A percentile compares a stretch with the other conserved stretches of the same genome.
Evolutionary conservation across 495 filamentous ascomycete species (phyloP).

Genomic region (Aspergillus taichungensis): DNA sequence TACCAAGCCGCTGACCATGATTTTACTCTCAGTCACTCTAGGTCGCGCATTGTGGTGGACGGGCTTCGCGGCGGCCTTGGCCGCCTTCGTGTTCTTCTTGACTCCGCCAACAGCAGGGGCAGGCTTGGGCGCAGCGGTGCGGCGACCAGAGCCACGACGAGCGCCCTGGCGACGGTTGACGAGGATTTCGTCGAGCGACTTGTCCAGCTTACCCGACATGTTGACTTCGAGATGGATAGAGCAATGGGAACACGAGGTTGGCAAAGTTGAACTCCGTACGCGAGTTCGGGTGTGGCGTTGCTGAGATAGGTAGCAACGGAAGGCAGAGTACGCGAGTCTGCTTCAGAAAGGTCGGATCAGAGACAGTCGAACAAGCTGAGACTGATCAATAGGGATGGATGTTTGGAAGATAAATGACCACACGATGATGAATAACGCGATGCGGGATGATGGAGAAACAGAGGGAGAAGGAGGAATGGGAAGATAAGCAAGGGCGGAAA

Average conservation of each 20-base stretch:
- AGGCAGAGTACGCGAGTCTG: not conserved
- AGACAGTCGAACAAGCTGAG: not conserved
- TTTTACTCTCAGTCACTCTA: slow-evolving; percentile 70
- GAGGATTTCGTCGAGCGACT: slow-evolving; percentile 94
- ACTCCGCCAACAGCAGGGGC: slow-evolving; percentile 62
- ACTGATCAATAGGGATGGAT: not conserved
- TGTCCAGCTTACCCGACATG: slow-evolving; percentile 91
- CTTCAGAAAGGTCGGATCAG: not conserved
- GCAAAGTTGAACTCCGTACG: not conserved
- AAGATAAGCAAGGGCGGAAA: slow-evolving; percentile 9
- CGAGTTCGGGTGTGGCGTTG: not conserved
- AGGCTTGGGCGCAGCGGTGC: slow-evolving; percentile 42
- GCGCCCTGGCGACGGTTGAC: slow-evolving; percentile 55
- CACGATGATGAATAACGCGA: slow-evolving; percentile 11
- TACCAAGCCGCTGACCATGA: slow-evolving; percentile 96
- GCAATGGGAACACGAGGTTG: too few species aligned
- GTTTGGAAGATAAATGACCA: not conserved
- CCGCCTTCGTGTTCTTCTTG: slow-evolving; percentile 62
- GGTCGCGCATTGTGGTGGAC: slow-evolving; percentile 50
- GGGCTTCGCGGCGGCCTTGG: slow-evolving; percentile 54
- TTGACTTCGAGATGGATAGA: slow-evolving; percentile 1
- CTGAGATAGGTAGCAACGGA: not conserved
- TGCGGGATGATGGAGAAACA: slow-evolving; percentile 10
- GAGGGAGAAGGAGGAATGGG: slow-evolving; percentile 6
- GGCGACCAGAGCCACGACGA: slow-evolving; percentile 46